Evolutionary conservation across 257 asterid species (phyloP), one percentile per base, ranked within the genome.

Genomic region (Marsdenia floribunda): DNA sequence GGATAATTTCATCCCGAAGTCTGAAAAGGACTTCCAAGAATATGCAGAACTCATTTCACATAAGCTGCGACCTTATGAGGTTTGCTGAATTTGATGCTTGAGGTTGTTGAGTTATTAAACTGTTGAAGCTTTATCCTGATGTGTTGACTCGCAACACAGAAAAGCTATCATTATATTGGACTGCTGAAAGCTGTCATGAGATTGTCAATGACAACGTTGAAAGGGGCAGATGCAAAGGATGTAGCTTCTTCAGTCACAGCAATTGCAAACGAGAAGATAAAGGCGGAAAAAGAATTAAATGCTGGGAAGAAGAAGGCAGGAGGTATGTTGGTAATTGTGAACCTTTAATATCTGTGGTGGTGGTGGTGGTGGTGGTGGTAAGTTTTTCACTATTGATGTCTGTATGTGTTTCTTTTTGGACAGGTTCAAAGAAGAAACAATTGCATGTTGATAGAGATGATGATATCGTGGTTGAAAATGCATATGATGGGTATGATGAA

Each of bases 201-300:
- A 86, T 75, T 91, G 81, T 90, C 98, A 16, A 68, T 88, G 91
- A 79, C 93, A 58, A 26, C 92, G 16, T 80, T 91, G 89, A 96
- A 93, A 86, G 99, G 96, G 0, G 83, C 91, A 35, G 99, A 96
- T 85, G 97, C 91, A 75, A 93, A 93, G 82, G 99, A 96, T 26
- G 80, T 96, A 50, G 94, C 96, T 21, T 92, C 99, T 69, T 87
- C 98, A 4, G 80, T 96, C 73, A 85, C 98, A 69, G 99, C 99
- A 72, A 86, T 96, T 57, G 99, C 98, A 71, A 93, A 93, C 75
- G 99, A 96, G 82, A 96, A 96, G 85, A 89, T 96, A 58, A 96
- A 93, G 80, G 96, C 93, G 6, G 99, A 96, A 83, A 92, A 93
- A 78, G 99, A 94, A 76, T 95, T 96, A 44, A 92, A 84, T 81